Base-by-base conservation (phyloP, 768 basidiomycete genomes). In the Amanita thiersii region DNA sequence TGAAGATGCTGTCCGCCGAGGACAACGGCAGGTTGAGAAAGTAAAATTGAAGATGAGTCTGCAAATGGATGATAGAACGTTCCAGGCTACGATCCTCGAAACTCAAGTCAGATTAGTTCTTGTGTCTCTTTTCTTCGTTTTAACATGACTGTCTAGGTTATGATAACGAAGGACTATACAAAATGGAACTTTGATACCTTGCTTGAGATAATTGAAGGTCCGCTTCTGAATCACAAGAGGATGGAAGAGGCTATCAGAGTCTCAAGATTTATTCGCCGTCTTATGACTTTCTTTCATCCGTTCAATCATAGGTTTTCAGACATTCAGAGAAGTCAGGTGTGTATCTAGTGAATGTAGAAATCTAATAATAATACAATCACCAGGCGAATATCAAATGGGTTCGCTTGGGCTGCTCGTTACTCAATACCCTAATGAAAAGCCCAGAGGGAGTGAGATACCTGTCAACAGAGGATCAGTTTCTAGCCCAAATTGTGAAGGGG, bases 281-380 rank as follows among this genome's bases (percentile, higher is more conserved):
- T 99, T n/a, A 81, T 94, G 70, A 73, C 79, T 0, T 98, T 98
- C 66, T 97, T 86, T 56, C 86, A 94, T 55, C 96, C 96, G 1
- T 85, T 88, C 56, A 82, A 69, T 43, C 83, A 83, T 59, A 78
- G 87, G 11, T 98, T 96, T 59, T 86, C 87, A 2, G 84, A 89
- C 50, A 69, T 97, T 53, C 73, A 75, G 17, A 74, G 75, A 48
- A 79, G 70, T 31, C 81, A 78, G 58, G 92, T 69, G 20, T 26
- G 57, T 52, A 33, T n/a, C 38, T 37, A 9, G 17, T 7, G 30
- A 26, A 14, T 31, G 25, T 38, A 47, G 23, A 23, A 7, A 26
- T 15, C 5, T 32, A 10, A 2, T 31, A 24, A 12, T 33, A 15
- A n/a, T 28, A 3, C 5, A 39, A 39, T 35, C 23, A 29, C 28